Evolutionary conservation across 805 yeast species (phyloP).

Genomic region (Starmerella floricola): DNA sequence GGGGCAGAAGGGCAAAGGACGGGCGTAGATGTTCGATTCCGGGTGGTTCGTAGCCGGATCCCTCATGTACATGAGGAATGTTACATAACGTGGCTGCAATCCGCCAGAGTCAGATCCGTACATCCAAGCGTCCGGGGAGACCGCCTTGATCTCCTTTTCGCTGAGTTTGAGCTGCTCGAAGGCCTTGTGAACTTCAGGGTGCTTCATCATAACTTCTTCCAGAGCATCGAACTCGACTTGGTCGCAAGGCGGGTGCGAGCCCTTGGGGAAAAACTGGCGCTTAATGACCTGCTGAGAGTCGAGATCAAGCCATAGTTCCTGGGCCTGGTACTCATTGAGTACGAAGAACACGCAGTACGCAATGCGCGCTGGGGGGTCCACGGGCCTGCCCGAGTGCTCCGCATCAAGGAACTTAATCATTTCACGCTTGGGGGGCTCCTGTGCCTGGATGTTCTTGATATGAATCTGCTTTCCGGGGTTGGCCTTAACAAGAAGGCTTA

Average conservation of each 20-base stretch:
- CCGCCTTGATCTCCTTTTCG: constrained; percentile 15
- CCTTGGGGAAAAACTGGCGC: constrained; percentile 44
- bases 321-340: constrained; percentile 37
- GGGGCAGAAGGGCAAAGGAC: constrained; percentile 63
- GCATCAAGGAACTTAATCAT: constrained; percentile 58
- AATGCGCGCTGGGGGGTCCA: constrained; percentile 53
- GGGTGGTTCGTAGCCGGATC: constrained; percentile 39
- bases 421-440: constrained; percentile 67
- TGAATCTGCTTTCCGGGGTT: constrained; percentile 26
- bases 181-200: constrained; percentile 86
- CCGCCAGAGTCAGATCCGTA: constrained; percentile 54
- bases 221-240: constrained; percentile 33
- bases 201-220: constrained; percentile 34
- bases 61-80: constrained; percentile 67
- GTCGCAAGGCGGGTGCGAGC: constrained; percentile 58
- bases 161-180: constrained; percentile 64
- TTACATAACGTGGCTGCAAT: constrained; percentile 34
- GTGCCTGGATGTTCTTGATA: constrained; percentile 26
- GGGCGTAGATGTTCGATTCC: constrained; percentile 47
- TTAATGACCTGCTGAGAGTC: constrained; percentile 51
- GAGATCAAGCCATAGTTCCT: constrained; percentile 62
- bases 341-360: constrained; percentile 57
- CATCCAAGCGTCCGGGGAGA: constrained; percentile 44
- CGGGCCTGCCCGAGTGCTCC: constrained; percentile 40
- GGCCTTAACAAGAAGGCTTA: constrained; percentile 21